phyloP scores from a whole-genome alignment of 1,284 basidiomycete species.

The Papiliotrema nemorosa region DNA sequence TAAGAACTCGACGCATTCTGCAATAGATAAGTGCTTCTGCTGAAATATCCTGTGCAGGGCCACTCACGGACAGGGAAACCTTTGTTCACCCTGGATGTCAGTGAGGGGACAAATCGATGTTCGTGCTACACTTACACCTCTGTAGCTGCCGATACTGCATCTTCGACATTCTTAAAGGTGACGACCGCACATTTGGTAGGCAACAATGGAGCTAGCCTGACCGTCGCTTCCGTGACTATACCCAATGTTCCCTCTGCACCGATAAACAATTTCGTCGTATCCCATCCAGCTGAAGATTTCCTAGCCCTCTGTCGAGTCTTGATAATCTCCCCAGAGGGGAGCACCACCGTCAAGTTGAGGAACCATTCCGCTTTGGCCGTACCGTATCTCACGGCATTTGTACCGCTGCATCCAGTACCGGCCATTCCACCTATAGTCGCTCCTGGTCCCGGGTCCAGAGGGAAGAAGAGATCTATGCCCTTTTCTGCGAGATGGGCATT shows the following conservation, averaged over 20 bases:
- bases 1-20: slow-evolving; percentile 76
- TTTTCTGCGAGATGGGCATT: slow-evolving; percentile 69
- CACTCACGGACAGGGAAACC: slow-evolving; percentile 53
- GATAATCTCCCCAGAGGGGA: slow-evolving; percentile 87
- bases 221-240: slow-evolving; percentile 85
- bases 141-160: slow-evolving; percentile 63
- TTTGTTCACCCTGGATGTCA: slow-evolving; percentile 55
- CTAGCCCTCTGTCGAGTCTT: slow-evolving; percentile 79
- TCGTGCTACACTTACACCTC: slow-evolving; percentile 42
- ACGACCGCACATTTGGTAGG: slow-evolving; percentile 60
- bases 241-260: slow-evolving; percentile 93
- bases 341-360: slow-evolving; percentile 76
- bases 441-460: slow-evolving; percentile 66
- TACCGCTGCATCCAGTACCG: slow-evolving; percentile 64
- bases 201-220: slow-evolving; percentile 73
- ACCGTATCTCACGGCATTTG: slow-evolving; percentile 84
- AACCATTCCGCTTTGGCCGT: slow-evolving; percentile 83
- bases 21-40: background rate
- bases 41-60: background rate
- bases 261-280: slow-evolving; percentile 86
- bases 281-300: slow-evolving; percentile 89
- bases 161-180: slow-evolving; percentile 53
- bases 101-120: background rate
- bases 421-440: slow-evolving; percentile 93
- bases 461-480: slow-evolving; percentile 81